Evolutionary conservation across 192 early-diverging fungal species (phyloP).

Genomic region (Podochytrium sp.): DNA sequence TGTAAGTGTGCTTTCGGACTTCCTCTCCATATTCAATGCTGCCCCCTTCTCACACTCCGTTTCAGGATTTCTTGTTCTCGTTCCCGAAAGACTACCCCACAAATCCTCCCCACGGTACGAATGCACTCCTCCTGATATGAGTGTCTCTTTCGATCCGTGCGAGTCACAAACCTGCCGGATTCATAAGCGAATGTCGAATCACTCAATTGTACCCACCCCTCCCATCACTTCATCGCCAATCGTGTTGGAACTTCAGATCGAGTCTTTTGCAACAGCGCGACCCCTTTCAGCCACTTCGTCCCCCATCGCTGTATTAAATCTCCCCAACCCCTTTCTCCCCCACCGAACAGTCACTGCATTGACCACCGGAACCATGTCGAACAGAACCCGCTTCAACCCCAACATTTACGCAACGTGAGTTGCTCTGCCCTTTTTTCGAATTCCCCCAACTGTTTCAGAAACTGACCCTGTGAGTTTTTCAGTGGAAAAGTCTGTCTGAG

Average conservation of each 20-base stretch:
- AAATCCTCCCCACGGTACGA: conserved; percentile 57
- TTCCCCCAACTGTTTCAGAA: too few relatives aligned
- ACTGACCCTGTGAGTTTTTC: conserved; percentile 39
- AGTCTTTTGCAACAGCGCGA: too few relatives aligned
- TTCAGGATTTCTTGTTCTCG: conserved; percentile 55
- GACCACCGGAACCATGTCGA: conserved; percentile 50
- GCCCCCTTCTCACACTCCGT: not conserved
- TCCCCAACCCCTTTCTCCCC: not conserved
- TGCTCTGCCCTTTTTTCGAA: not conserved
- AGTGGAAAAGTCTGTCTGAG: conserved; percentile 63
- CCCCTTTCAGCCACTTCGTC: too few relatives aligned
- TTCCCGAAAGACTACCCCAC: conserved; percentile 62
- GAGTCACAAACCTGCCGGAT: too few relatives aligned
- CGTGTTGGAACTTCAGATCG: too few relatives aligned
- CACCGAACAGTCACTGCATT: conserved; percentile 44
- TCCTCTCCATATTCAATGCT: not conserved
- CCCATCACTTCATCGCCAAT: too few relatives aligned
- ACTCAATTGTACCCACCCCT: too few relatives aligned
- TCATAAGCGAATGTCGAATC: too few relatives aligned
- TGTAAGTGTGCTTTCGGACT: conserved; percentile 29
- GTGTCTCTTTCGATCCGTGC: not conserved
- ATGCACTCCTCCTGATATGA: too few relatives aligned
- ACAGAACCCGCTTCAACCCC: conserved; percentile 62
- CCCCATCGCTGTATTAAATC: not conserved
- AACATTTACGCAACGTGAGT: conserved; percentile 56